Percentiles rank a stretch among this genome's conserved stretches.
These are phyloP conservation scores for Xylaria acuta DNA, from an alignment of 495 filamentous ascomycete species.

Conservation along the genomic window DNA sequence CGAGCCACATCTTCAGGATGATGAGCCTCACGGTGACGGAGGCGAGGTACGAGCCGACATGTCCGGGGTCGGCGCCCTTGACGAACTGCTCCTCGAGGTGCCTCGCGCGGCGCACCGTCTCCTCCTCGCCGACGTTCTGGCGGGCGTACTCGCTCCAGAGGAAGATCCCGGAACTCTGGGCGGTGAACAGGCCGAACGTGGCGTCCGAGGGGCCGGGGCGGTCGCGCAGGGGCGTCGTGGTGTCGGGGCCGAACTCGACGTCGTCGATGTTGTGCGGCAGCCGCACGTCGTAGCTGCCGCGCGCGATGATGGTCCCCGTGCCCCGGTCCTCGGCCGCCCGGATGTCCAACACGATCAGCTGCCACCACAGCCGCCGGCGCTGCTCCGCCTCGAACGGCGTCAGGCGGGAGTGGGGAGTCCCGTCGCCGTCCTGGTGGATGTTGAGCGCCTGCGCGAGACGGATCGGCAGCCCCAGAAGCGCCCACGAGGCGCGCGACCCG, in stretches of 20 bases:
- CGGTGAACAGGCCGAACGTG: slow-evolving; percentile 68
- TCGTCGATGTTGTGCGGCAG: slow-evolving; percentile 74
- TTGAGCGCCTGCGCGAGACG: slow-evolving; percentile 73
- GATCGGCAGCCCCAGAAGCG: slow-evolving; percentile 64
- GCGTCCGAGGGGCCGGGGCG: slow-evolving; percentile 69
- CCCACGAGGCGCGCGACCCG: slow-evolving; percentile 64
- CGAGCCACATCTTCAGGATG: slow-evolving; percentile 70
- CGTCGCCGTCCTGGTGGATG: slow-evolving; percentile 75
- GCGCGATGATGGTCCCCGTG: slow-evolving; percentile 67
- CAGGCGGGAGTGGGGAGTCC: slow-evolving; percentile 50
- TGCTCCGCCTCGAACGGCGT: slow-evolving; percentile 74
- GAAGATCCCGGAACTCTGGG: slow-evolving; percentile 62
- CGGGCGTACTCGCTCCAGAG: slow-evolving; percentile 37
- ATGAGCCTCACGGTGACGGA: slow-evolving; percentile 54
- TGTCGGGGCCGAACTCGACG: slow-evolving; percentile 66
- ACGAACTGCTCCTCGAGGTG: slow-evolving; percentile 41
- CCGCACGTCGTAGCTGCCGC: slow-evolving; percentile 67
- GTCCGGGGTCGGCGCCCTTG: slow-evolving; percentile 33
- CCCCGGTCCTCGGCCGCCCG: slow-evolving; percentile 78
- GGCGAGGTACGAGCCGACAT: slow-evolving; percentile 36
- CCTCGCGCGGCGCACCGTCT: slow-evolving; percentile 36
- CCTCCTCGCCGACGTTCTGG: slow-evolving; percentile 31
- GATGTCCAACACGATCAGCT: slow-evolving; percentile 73
- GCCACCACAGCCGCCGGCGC: slow-evolving; percentile 79
- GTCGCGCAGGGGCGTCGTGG: slow-evolving; percentile 53